Percentiles rank a stretch among this genome's conserved stretches.
Conservation (phyloP, 306 rosid genomes). For the Prunus mongolica region DNA sequence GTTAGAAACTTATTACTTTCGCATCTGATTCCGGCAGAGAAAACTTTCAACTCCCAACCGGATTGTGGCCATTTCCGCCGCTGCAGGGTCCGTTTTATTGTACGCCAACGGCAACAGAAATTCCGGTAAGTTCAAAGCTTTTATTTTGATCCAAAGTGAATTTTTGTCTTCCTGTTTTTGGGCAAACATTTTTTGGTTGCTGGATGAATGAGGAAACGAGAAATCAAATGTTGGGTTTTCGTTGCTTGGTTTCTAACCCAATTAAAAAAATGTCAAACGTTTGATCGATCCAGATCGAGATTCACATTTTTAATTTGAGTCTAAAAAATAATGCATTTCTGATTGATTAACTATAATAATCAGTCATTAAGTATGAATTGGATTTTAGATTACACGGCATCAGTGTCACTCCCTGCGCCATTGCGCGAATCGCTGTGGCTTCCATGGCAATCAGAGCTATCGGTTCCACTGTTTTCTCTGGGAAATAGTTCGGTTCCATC, state of each 20-base stretch:
- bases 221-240: not conserved
- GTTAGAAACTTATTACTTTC: not conserved
- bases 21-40: slow-evolving; percentile 32
- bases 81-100: slow-evolving; percentile 37
- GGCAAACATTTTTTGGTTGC: not conserved
- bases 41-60: slow-evolving; percentile 18
- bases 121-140: slow-evolving; percentile 26
- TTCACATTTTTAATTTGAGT: not conserved
- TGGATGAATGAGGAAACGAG: not conserved
- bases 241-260: not conserved
- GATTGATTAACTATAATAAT: not conserved
- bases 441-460: slow-evolving; percentile 22
- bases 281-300: not conserved
- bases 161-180: not conserved
- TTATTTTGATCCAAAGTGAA: no score
- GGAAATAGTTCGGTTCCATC: slow-evolving; percentile 37
- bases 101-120: slow-evolving; percentile 5
- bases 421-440: slow-evolving; percentile 27
- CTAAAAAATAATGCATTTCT: not conserved
- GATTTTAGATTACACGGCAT: slow-evolving; percentile 34
- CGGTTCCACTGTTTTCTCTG: slow-evolving; percentile 36
- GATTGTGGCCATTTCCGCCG: slow-evolving; percentile 38
- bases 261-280: not conserved
- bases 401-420: slow-evolving; percentile 29
- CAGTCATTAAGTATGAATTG: not conserved